Base-by-base conservation (phyloP, 208 protist species). In the Leishmania braziliensis region DNA sequence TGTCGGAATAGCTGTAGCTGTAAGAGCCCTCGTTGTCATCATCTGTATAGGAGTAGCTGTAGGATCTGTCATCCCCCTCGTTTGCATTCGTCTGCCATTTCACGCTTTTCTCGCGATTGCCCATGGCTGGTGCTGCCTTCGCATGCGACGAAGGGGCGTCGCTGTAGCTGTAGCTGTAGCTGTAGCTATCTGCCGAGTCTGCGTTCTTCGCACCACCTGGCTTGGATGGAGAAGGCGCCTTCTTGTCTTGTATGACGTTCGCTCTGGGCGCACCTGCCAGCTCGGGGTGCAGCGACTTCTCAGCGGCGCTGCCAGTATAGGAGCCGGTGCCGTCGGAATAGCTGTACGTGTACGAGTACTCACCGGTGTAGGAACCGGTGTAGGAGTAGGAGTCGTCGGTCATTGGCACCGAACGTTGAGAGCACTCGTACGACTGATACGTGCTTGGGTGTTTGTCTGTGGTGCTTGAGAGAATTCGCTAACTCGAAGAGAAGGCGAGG, bases 311-410 rank as follows among this genome's bases (percentile, higher is more conserved):
- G 54, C 76, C 77, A 3, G 72, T 79, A 23, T 62, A 43, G 20
- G 82, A 53, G 43, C 43, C 65, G 6, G 74, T 10, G 54, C 74
- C 77, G n/a, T 71, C 58, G 20, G 39, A 77, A 75, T 88, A 88
- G 78, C 78, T 82, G 83, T 89, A 84, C 10, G 86, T 86, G 77
- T 86, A 86, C 33, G 72, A 75, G 63, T 89, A 81, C 73, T 86
- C 79, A 39, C 80, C 81, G n/a, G 66, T 79, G 77, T 90, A 88
- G 46, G 86, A 86, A 62, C 89, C 84, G 80, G 75, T 81, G 39
- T 87, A 84, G 5, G 60, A 81, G 81, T 87, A 90, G 5, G 88
- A 87, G 72, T 88, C 65, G 72, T 89, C 78, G 16, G 82, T 68
- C 77, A 85, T 81, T 81, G 70, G 8, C 60, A 4, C 0, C 10